Conservation (phyloP, 768 basidiomycete genomes). For the Collybia sordida region DNA sequence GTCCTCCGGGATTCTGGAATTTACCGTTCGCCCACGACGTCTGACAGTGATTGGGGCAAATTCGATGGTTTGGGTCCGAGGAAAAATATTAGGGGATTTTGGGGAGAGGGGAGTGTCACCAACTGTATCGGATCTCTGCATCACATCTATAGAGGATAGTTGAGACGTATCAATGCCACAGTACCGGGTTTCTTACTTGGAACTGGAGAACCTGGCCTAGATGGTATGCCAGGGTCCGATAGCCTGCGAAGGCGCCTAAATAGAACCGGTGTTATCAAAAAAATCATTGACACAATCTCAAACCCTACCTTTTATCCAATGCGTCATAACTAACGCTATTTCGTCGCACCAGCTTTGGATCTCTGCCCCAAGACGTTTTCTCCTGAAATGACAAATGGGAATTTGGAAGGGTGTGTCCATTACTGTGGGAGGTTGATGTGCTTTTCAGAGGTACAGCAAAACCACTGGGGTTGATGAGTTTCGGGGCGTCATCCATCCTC, state of each 20-base stretch:
- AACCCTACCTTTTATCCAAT: slow-evolving; percentile 2
- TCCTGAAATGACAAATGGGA: slow-evolving; percentile 20
- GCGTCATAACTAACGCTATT: slow-evolving; percentile 6
- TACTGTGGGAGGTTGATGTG: slow-evolving; percentile 14
- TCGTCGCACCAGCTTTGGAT: background rate
- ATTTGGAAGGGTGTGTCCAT: background rate
- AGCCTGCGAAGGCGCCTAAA: slow-evolving; percentile 26
- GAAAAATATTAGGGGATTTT: slow-evolving; percentile 24
- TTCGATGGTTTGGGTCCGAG: slow-evolving; percentile 40
- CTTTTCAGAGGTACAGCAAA: slow-evolving; percentile 34
- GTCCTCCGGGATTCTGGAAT: slow-evolving; percentile 12
- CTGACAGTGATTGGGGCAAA: slow-evolving; percentile 30
- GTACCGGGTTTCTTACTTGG: slow-evolving; percentile 23
- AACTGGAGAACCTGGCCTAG: slow-evolving; percentile 30
- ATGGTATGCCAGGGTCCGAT: slow-evolving; percentile 36
- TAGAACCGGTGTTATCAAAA: background rate
- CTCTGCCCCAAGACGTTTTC: slow-evolving; percentile 3
- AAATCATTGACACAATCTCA: background rate
- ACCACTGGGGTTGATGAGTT: slow-evolving; percentile 73
- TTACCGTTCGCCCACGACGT: slow-evolving; percentile 23
- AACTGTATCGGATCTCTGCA: slow-evolving; percentile 38
- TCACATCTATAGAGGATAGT: slow-evolving; percentile 20
- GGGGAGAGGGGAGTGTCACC: slow-evolving; percentile 12
- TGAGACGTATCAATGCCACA: background rate
- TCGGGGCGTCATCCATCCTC: slow-evolving; percentile 66